Base-by-base conservation (phyloP, 2,329 filamentous ascomycete genomes). In the Alternaria rosae region DNA sequence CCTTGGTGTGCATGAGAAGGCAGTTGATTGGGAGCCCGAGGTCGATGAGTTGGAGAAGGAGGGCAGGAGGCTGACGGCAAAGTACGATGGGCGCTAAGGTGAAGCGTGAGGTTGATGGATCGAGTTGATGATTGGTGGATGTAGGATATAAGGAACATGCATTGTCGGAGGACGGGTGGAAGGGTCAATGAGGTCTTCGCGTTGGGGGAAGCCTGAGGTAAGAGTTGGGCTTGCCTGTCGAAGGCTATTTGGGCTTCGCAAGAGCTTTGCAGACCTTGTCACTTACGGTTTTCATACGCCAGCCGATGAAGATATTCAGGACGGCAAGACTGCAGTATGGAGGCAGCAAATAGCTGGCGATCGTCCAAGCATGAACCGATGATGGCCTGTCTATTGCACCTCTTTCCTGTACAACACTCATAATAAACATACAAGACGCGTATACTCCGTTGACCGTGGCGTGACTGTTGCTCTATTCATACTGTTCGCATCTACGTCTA, bases 31-130 rank as follows among this genome's bases (percentile, higher is more conserved):
- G 58, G 26, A 28, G 20, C 54, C 65, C 41, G 48, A 56, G 51
- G 57, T 62, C 25, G 64, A 62, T 43, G 67, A 70, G 54, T 9
- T 70, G 47, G 71, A 69, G 55, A 55, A 56, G n/a, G 61, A 61
- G 62, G 66, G 61, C 1, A 64, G 52, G 65, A 69, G 44, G 59
- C 8, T 66, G 60, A 69, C 65, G 58, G 65, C 61, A 3, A 66
- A 66, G 55, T 69, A 72, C 54, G 70, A 71, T 47, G 64, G 67
- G 26, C 23, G 38, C 21, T 38, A n/a, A 54, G 13, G n/a, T 28
- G n/a, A 32, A 28, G 59, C 12, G 26, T n/a, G 47, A 23, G 8
- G 32, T 15, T 32, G 57, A 53, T 47, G 53, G 28, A 7, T 26
- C 13, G 13, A n/a, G 30, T 38, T 23, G 21, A 15, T 26, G 26